Percentiles rank a stretch among this genome's conserved stretches.
Evolutionary conservation across 23 red algal genomes (phyloP).

Genomic region (Agarophyton chilense): DNA sequence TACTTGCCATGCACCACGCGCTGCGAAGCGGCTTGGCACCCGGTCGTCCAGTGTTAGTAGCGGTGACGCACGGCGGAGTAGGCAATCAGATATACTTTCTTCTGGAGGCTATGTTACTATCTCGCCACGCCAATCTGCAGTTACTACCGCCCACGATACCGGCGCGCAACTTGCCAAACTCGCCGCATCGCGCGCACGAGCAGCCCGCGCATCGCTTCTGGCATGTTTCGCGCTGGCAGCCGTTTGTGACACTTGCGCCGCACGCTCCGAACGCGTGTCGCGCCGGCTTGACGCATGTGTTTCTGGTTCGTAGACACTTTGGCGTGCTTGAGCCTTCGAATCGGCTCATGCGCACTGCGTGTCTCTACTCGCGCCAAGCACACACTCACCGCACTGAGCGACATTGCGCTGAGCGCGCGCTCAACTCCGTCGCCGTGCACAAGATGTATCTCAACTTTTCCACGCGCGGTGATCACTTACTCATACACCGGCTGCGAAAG

Average conservation of each 20-base stretch:
- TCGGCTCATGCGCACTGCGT: neutral
- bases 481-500: neutral
- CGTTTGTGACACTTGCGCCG: neutral
- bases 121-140: constrained; percentile 5
- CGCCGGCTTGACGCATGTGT: neutral
- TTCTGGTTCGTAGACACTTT: neutral
- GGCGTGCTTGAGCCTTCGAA: neutral
- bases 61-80: constrained; percentile 31
- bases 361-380: neutral
- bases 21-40: neutral
- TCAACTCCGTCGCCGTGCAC: neutral
- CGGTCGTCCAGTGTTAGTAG: neutral
- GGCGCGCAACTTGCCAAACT: neutral
- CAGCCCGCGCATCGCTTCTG: neutral
- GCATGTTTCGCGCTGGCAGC: neutral
- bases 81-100: constrained; percentile 65
- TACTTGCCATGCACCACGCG: neutral
- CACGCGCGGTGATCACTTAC: neutral
- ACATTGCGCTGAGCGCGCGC: neutral
- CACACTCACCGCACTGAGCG: neutral
- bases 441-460: neutral
- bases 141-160: neutral
- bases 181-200: neutral
- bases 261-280: neutral
- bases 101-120: constrained; percentile 12